Evolutionary conservation across 2,329 filamentous ascomycete species (phyloP), one percentile per base, ranked within the genome.

Genomic region (Xylaria sp.): DNA sequence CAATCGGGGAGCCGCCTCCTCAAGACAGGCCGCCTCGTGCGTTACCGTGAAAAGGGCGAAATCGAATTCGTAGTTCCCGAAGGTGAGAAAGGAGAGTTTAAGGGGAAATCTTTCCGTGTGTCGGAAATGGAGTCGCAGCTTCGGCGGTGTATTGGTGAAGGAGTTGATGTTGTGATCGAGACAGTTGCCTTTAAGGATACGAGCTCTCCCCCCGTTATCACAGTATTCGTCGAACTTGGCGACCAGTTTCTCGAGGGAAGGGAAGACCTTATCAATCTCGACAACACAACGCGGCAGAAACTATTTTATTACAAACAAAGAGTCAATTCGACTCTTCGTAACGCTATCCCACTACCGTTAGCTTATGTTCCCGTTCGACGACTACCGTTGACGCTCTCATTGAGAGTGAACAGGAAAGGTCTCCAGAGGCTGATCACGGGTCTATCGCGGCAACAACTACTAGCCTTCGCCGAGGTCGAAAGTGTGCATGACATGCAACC

Each of bases 1-100:
- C 70, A 75, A 51, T 70, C 73, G 0, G 75, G 72, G 17, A 73
- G 68, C 27, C 75, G 74, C 5, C 71, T 78, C 13, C 78, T 86
- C 58, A 85, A 84, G 73, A 86, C 85, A 0, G 83, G 84, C 0
- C 84, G 86, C 66, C 78, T 79, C 0, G 85, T 83, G 0, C 81
- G 84, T 1, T 84, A 85, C 66, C 79, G 81, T 15, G 82, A 85
- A 42, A 77, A 80, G 1, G 85, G 84, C 0, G 76, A 82, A 64
- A 79, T 87, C 38, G 81, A 85, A 60, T 83, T 86, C 66, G 77
- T 86, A 33, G 80, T 79, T 0, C 81, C 78, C 47, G 79, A 80
- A 31, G 76, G 79, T 0, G 83, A 84, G 13, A 81, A 83, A 3
- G 71, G 80, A 2, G 74, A 79, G 2, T 74, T 81, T 10, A 77